These are phyloP conservation scores for Calonectria naviculata DNA, from an alignment of 2,329 filamentous ascomycete genomes.

Conservation along the genomic window DNA sequence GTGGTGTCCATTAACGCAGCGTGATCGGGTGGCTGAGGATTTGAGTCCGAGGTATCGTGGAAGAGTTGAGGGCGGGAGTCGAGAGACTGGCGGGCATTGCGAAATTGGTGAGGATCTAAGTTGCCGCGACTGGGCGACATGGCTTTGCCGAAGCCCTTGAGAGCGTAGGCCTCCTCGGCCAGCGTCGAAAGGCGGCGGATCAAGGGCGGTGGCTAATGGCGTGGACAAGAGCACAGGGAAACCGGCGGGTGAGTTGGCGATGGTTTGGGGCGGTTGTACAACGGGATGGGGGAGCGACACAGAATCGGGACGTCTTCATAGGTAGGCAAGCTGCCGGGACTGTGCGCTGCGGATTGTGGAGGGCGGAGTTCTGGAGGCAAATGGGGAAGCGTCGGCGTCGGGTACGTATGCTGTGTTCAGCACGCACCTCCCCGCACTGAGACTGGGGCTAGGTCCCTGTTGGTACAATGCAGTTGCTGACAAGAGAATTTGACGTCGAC, in stretches of 20 bases:
- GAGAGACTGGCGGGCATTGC: constrained; percentile 44
- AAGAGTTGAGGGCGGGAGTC: constrained; percentile 40
- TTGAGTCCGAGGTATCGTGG: constrained; percentile 35
- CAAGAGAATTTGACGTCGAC: neutral
- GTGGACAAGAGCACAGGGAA: constrained; percentile 6
- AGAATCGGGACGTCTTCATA: constrained; percentile 27
- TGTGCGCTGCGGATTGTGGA: constrained; percentile 29
- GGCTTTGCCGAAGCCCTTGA: constrained; percentile 32
- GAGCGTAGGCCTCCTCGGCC: constrained; percentile 32
- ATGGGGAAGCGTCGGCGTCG: constrained; percentile 35
- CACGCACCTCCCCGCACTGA: constrained; percentile 42
- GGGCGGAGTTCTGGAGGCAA: constrained; percentile 30
- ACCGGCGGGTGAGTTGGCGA: constrained; percentile 8
- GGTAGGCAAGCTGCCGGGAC: constrained; percentile 21
- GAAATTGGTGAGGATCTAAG: constrained; percentile 42
- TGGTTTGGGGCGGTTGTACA: neutral
- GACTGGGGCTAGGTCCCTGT: constrained; percentile 35
- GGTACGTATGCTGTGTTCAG: constrained; percentile 34
- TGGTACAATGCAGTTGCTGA: constrained; percentile 24
- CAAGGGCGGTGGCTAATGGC: constrained; percentile 5
- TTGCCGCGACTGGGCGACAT: constrained; percentile 45
- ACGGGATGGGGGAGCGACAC: constrained; percentile 10
- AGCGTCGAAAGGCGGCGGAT: constrained; percentile 11
- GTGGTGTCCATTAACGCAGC: constrained; percentile 55
- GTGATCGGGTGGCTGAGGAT: constrained; percentile 33